phyloP scores from a whole-genome alignment of 1,284 basidiomycete genomes.

The Sanghuangporus weigelae region DNA sequence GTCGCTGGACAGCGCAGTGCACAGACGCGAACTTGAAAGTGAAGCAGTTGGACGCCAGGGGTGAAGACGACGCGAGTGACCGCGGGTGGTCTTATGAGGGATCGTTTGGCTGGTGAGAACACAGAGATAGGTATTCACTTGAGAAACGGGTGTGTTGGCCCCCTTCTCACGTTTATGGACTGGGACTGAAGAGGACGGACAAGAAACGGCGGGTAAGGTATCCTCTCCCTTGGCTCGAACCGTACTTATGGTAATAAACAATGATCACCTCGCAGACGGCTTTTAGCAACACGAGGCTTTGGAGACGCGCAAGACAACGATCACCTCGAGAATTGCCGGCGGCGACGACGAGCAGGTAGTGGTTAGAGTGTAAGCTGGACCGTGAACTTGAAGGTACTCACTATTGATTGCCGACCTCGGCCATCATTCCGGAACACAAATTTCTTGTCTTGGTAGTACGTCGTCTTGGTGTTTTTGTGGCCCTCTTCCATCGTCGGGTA shows the following conservation, averaged over 20 bases:
- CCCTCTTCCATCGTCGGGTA: no score
- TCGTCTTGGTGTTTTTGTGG: not conserved
- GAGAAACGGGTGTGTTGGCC: not conserved
- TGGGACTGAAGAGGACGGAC: not conserved
- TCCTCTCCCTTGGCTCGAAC: not conserved
- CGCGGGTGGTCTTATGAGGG: slow-evolving; percentile 5
- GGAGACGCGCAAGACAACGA: not conserved
- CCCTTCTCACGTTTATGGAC: slow-evolving; percentile 14
- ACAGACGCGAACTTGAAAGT: slow-evolving; percentile 4
- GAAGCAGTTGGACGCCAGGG: slow-evolving; percentile 4
- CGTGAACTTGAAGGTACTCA: not conserved
- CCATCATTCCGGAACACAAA: not conserved
- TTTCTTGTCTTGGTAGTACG: not conserved
- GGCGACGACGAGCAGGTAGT: not conserved
- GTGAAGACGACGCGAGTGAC: not conserved
- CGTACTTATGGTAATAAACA: slow-evolving; percentile 1
- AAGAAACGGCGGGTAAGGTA: not conserved
- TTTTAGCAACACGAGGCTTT: not conserved
- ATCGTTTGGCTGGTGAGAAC: slow-evolving; percentile 2
- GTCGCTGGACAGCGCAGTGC: not conserved
- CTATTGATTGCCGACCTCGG: not conserved
- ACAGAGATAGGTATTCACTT: not conserved
- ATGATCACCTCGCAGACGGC: not conserved
- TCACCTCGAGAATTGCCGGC: not conserved
- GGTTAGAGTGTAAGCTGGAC: not conserved